Conservation (phyloP, 805 yeast genomes). For the Brettanomyces bruxellensis region DNA sequence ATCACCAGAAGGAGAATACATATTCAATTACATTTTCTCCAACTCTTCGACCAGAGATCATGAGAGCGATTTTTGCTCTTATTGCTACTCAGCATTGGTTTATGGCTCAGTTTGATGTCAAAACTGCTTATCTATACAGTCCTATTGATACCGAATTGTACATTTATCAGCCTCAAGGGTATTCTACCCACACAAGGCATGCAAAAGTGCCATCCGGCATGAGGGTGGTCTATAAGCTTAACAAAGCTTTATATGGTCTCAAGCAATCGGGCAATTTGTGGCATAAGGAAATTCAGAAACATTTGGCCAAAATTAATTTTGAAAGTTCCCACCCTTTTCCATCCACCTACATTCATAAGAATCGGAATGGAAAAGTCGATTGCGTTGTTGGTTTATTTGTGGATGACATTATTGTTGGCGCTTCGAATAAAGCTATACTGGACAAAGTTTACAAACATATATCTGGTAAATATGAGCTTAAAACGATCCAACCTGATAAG, state of each 20-base stretch:
- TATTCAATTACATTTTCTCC: not conserved
- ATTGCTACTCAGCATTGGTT: too few relatives aligned
- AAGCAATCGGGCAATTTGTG: conserved; percentile 1
- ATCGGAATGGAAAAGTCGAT: not conserved
- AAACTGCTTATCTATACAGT: too few relatives aligned
- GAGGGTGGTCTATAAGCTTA: not conserved
- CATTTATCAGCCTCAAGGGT: too few relatives aligned
- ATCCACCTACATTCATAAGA: not conserved
- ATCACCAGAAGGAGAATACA: not conserved
- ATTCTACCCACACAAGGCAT: too few relatives aligned
- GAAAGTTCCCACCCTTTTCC: not conserved
- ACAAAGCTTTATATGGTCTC: conserved; percentile 4
- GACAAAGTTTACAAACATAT: not conserved
- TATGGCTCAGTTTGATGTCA: too few relatives aligned
- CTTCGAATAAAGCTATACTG: not conserved
- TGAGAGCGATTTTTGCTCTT: too few relatives aligned
- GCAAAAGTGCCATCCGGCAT: too few relatives aligned
- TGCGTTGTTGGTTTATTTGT: not conserved
- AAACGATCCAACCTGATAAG: not conserved
- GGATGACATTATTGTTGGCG: too few relatives aligned
- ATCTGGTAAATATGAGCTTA: not conserved
- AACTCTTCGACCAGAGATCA: not conserved
- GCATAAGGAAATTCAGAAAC: not conserved
- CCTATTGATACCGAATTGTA: too few relatives aligned
- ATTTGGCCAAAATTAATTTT: too few relatives aligned